These are phyloP conservation scores for Fusarium nematophilum DNA, from an alignment of 2,329 filamentous ascomycete genomes.

Conservation along the genomic window DNA sequence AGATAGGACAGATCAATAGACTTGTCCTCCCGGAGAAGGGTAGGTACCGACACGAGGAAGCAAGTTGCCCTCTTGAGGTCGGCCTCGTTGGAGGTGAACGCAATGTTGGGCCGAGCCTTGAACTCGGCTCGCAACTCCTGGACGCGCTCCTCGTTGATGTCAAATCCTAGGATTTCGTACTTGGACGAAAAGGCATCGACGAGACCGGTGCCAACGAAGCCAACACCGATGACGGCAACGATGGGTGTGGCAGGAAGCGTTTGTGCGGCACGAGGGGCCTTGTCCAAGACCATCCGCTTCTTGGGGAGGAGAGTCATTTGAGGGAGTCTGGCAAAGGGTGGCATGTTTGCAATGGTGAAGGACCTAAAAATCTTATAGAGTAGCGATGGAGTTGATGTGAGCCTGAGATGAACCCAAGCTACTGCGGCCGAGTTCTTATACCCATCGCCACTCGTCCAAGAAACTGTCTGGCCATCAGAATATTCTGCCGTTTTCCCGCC, in stretches of 20 bases:
- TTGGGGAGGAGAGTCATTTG: background rate
- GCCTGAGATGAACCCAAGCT: too few species aligned
- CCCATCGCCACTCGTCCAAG: too few species aligned
- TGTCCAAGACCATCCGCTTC: too few species aligned
- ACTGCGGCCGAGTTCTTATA: too few species aligned
- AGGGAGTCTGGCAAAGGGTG: background rate
- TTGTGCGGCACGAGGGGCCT: background rate
- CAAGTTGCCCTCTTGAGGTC: slow-evolving; percentile 58
- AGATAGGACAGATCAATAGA: slow-evolving; percentile 60
- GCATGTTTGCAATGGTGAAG: background rate
- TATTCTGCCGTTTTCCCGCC: too few species aligned
- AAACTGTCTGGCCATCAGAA: too few species aligned
- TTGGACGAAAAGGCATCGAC: slow-evolving; percentile 54
- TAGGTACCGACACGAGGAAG: slow-evolving; percentile 65
- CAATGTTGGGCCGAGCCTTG: slow-evolving; percentile 16
- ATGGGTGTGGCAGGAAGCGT: slow-evolving; percentile 39
- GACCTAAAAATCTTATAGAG: too few species aligned
- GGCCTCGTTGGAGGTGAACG: slow-evolving; percentile 50
- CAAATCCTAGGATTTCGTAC: slow-evolving; percentile 58
- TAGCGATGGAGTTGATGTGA: too few species aligned
- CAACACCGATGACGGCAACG: slow-evolving; percentile 63
- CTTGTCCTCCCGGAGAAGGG: slow-evolving; percentile 58
- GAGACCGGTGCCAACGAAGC: slow-evolving; percentile 63
- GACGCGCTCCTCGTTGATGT: slow-evolving; percentile 55
- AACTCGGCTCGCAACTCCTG: slow-evolving; percentile 46